phyloP scores from a whole-genome alignment of 129 eudicot species.

The Helianthus tuberosus region DNA sequence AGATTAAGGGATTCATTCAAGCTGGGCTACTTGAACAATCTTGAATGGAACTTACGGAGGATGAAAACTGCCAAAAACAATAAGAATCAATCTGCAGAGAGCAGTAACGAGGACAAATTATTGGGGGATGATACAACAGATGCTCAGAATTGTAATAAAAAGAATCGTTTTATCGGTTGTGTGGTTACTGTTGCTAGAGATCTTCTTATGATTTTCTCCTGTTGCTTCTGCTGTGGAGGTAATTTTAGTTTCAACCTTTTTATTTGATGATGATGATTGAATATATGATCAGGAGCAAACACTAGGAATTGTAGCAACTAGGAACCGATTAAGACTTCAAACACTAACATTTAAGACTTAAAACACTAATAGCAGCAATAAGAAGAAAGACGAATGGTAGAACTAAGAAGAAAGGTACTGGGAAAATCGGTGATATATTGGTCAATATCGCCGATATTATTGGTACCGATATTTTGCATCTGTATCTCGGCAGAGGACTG shows the following conservation, averaged over 20 bases:
- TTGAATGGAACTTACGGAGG: constrained; percentile 35
- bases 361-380: too few species aligned
- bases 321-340: too few species aligned
- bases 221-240: constrained; percentile 42
- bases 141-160: not conserved
- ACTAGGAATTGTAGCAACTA: too few species aligned
- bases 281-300: not conserved
- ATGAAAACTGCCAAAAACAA: constrained; percentile 30
- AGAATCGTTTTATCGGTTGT: not conserved
- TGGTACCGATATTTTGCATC: too few species aligned
- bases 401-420: too few species aligned
- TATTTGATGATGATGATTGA: not conserved
- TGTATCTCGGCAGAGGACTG: too few species aligned
- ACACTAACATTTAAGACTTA: too few species aligned
- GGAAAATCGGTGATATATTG: too few species aligned
- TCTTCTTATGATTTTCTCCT: constrained; percentile 23
- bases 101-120: constrained; percentile 31
- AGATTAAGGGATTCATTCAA: constrained; percentile 33
- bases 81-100: constrained; percentile 22
- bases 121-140: constrained; percentile 17
- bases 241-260: not conserved
- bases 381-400: too few species aligned
- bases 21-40: constrained; percentile 32
- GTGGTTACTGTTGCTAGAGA: constrained; percentile 16
- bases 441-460: too few species aligned